These are phyloP conservation scores for Lactuca saligna DNA, from an alignment of 129 eudicot species.

Conservation along the genomic window DNA sequence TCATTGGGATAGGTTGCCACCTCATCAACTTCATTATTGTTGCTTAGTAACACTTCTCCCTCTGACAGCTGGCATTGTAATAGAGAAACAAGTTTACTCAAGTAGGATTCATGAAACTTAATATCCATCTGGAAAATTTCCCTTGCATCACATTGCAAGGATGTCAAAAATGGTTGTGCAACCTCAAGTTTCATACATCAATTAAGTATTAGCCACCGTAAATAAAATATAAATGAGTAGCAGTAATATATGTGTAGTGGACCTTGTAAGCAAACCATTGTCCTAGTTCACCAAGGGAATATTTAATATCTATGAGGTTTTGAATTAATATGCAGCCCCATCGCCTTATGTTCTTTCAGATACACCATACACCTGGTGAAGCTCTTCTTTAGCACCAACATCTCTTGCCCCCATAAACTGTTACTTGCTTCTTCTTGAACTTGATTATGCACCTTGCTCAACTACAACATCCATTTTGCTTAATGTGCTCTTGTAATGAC, in stretches of 20 bases:
- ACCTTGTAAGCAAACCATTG: conserved; percentile 99
- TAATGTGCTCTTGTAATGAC: conserved; percentile 91
- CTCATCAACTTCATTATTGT: conserved; percentile 28
- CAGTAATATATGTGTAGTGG: too few species aligned
- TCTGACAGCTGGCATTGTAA: conserved; percentile 88
- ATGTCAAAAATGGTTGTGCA: conserved; percentile 83
- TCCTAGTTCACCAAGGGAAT: conserved; percentile 97
- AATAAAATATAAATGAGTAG: too few species aligned
- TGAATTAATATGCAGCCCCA: conserved; percentile 95
- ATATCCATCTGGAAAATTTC: conserved; percentile 93
- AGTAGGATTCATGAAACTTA: conserved; percentile 94
- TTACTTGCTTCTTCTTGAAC: conserved; percentile 94
- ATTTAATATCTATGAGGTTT: conserved; percentile 87
- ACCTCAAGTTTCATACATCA: conserved; percentile 47
- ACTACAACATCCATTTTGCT: conserved; percentile 84
- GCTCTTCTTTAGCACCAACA: conserved; percentile 96
- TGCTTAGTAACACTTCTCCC: conserved; percentile 64
- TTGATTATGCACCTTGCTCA: conserved; percentile 90
- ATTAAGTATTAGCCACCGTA: too few species aligned
- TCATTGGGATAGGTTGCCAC: conserved; percentile 45
- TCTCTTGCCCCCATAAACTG: conserved; percentile 99
- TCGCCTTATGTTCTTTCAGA: conserved; percentile 99
- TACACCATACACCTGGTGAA: conserved; percentile 96
- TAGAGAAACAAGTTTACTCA: conserved; percentile 80
- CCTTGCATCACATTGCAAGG: conserved; percentile 95